Evolutionary conservation across 2,329 filamentous ascomycete genomes (phyloP).

Genomic region (Phyllosticta citribraziliensis): DNA sequence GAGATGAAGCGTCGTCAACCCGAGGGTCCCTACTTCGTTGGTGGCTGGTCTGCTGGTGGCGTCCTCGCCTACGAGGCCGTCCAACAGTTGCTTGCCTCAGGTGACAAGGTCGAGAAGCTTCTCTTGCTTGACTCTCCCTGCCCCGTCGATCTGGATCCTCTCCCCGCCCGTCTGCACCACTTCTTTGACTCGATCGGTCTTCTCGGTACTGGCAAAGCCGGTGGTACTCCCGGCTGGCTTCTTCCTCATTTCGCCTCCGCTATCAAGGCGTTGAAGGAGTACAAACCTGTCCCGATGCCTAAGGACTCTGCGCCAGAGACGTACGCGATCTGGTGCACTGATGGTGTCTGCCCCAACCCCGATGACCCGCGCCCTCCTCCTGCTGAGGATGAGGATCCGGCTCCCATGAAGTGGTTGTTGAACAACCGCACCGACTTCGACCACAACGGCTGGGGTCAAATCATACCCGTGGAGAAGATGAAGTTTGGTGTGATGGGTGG

Average conservation of each 20-base stretch:
- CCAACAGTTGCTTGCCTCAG: constrained; percentile 37
- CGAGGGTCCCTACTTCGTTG: constrained; percentile 47
- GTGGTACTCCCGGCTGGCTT: constrained; percentile 61
- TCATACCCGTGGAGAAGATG: constrained; percentile 52
- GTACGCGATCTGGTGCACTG: constrained; percentile 60
- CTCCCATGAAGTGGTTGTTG: constrained; percentile 54
- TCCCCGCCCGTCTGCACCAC: constrained; percentile 50
- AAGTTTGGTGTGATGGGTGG: constrained; percentile 57
- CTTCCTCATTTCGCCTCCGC: constrained; percentile 63
- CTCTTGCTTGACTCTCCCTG: constrained; percentile 45
- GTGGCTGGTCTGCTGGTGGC: constrained; percentile 47
- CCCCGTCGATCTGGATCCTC: constrained; percentile 41
- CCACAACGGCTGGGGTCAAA: constrained; percentile 60
- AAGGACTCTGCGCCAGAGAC: constrained; percentile 50
- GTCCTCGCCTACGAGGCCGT: constrained; percentile 45
- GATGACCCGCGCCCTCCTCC: constrained; percentile 57
- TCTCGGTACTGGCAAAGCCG: constrained; percentile 51
- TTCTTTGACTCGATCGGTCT: constrained; percentile 67
- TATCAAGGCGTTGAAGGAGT: constrained; percentile 58
- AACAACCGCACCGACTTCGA: constrained; percentile 65
- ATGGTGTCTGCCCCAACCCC: constrained; percentile 60
- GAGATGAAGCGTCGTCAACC: constrained; percentile 66
- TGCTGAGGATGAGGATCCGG: constrained; percentile 45
- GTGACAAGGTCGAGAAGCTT: constrained; percentile 41
- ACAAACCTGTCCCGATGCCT: constrained; percentile 55